phyloP scores from a whole-genome alignment of 73 alveolate species.

The Tetrahymena thermophila region DNA sequence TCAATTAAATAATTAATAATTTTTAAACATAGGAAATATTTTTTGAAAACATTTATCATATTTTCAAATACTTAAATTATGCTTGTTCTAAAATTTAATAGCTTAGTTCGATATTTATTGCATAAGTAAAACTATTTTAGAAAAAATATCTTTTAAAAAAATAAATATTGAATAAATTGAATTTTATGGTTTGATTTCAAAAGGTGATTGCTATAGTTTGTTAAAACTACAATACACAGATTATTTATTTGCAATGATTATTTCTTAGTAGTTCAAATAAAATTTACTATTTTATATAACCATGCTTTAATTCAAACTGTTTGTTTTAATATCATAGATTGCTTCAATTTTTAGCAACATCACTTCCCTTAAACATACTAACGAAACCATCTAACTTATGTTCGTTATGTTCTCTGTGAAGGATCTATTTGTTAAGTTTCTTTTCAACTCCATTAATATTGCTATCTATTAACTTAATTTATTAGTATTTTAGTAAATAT shows the following conservation, averaged over 20 bases:
- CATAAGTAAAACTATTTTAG: too few relatives aligned
- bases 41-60: too few relatives aligned
- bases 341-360: background rate
- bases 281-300: background rate
- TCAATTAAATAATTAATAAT: too few relatives aligned
- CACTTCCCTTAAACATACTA: background rate
- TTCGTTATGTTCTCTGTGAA: background rate
- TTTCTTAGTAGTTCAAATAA: background rate
- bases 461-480: background rate
- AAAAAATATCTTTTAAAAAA: too few relatives aligned
- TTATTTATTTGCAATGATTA: background rate
- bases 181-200: background rate
- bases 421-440: background rate
- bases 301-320: background rate
- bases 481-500: too few relatives aligned
- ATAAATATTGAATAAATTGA: too few relatives aligned
- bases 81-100: too few relatives aligned
- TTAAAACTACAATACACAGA: background rate
- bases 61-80: too few relatives aligned
- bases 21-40: too few relatives aligned
- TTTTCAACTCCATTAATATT: background rate
- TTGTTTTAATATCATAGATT: background rate
- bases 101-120: too few relatives aligned
- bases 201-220: background rate
- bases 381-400: background rate